Conservation (phyloP, 768 basidiomycete species). For the Suillus brevipes region DNA sequence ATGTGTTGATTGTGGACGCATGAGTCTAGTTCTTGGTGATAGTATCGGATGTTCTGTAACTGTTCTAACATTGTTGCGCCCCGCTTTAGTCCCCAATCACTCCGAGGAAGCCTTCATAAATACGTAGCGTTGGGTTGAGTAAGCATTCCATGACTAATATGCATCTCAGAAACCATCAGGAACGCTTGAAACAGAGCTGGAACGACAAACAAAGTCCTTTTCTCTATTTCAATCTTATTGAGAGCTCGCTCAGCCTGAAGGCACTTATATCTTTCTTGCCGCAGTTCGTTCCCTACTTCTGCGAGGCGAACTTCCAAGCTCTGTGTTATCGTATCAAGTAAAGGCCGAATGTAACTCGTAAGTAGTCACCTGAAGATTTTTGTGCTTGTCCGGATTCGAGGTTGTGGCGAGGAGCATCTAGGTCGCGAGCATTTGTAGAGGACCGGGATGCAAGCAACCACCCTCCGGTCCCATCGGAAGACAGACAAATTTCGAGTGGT, state of each 20-base stretch:
- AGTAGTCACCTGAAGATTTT: background rate
- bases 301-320: constrained; percentile 12
- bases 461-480: too few relatives aligned
- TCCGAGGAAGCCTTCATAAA: background rate
- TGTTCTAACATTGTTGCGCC: background rate
- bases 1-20: background rate
- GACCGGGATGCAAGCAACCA: too few relatives aligned
- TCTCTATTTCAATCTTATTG: constrained; percentile 38
- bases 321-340: constrained; percentile 16
- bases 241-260: constrained; percentile 30
- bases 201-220: constrained; percentile 54
- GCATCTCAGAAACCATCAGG: constrained; percentile 47
- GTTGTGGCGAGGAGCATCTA: background rate
- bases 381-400: background rate
- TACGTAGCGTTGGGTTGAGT: background rate
- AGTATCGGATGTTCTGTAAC: background rate
- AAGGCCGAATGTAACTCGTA: background rate
- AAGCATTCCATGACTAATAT: too few relatives aligned
- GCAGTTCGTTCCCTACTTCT: constrained; percentile 27
- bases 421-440: too few relatives aligned
- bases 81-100: background rate
- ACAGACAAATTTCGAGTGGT: too few relatives aligned
- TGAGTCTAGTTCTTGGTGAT: background rate
- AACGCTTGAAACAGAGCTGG: constrained; percentile 55
- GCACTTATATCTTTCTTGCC: constrained; percentile 36